Evolutionary conservation across 805 yeast genomes (phyloP), one percentile per base, ranked within the genome.

Genomic region (Yarrowia yakushimensis): DNA sequence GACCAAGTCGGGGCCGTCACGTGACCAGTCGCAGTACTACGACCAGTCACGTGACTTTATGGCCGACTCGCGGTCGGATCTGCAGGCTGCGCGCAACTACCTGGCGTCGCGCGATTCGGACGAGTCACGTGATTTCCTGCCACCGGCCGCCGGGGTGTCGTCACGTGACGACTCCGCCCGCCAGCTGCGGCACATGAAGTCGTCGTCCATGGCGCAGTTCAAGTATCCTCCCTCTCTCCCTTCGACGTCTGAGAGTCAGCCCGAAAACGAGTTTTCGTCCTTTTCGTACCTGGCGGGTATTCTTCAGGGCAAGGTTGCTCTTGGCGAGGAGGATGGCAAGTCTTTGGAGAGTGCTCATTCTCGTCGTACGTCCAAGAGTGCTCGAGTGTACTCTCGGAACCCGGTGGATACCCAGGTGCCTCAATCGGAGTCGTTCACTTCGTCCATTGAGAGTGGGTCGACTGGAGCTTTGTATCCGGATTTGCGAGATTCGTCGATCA

Each of bases 401-500:
- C 61, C 61, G n/a, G 15, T 28, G 1, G 34, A 27, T 8, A 28
- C 31, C 1, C 34, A 34, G 10, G 54, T 46, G 11, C 41, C 57
- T 23, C 41, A 33, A 4, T 37, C 48, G 17, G 48, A 55, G 37
- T 39, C 46, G 7, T 25, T 31, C 22, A 13, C 48, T 1, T 34
- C 60, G 17, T 55, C 69, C 5, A 45, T 45, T 9, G 52, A 45
- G 18, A 45, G 52, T 13, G 52, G 52, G 1, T 45, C 52, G 9
- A 28, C 52, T 1, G 52, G 52, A n/a, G 64, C 67, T 23, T 65
- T 70, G 20, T 71, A 71, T 34, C 73, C 75, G 0, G 72, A 71
- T 28, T 62, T 73, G 61, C 67, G 76, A 10, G 76, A 73, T 37
- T 62, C 71, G 4, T 73, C 76, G 8, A 66, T 73, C 23, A 67